These are phyloP conservation scores for Amauroascus niger DNA, from an alignment of 2,329 filamentous ascomycete genomes.

Conservation along the genomic window DNA sequence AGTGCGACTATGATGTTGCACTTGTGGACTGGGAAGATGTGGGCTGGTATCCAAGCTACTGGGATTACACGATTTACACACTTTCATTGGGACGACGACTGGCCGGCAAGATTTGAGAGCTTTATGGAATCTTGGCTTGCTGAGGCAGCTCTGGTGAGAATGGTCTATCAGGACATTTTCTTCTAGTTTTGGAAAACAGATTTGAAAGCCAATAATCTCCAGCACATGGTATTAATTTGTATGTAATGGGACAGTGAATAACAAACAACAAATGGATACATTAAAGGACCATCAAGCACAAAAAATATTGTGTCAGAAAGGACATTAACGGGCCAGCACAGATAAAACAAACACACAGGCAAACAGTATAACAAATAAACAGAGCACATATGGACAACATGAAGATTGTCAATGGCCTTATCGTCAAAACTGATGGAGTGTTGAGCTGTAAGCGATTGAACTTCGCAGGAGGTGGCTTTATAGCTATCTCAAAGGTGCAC, in stretches of 20 bases:
- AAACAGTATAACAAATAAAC: neutral
- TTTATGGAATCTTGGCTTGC: neutral
- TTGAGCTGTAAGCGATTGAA: neutral
- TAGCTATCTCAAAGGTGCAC: too few relatives aligned
- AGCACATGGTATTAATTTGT: neutral
- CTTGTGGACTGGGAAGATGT: constrained; percentile 24
- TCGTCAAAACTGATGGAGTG: neutral
- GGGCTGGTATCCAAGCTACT: constrained; percentile 21
- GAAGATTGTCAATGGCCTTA: neutral
- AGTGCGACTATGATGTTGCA: constrained; percentile 11
- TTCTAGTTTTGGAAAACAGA: neutral
- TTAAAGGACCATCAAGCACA: neutral
- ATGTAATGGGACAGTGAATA: neutral
- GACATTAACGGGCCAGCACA: neutral
- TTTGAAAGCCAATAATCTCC: neutral
- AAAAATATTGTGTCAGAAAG: neutral
- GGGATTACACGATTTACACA: constrained; percentile 22
- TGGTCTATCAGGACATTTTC: neutral
- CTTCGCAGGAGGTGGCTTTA: too few relatives aligned
- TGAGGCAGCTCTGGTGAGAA: neutral
- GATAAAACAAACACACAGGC: neutral
- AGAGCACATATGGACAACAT: too few relatives aligned
- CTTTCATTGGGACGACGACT: constrained; percentile 23
- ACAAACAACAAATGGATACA: neutral
- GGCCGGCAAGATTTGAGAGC: constrained; percentile 22